Percentiles rank a stretch among this genome's conserved stretches.
Conservation (phyloP, 768 basidiomycete species). For the Mycena vitilis region DNA sequence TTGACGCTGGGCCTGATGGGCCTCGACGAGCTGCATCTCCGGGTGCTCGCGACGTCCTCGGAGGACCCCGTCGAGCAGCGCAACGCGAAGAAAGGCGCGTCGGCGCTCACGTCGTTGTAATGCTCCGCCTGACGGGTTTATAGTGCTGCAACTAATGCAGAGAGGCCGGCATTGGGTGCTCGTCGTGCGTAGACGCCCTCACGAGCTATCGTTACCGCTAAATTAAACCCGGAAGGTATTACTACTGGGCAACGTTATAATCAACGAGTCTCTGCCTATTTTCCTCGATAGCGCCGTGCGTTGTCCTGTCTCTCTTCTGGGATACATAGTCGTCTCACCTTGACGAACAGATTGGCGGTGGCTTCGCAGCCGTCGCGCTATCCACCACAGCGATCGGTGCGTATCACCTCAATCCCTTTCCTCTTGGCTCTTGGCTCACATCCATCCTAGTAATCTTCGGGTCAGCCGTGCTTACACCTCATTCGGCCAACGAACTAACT, state of each 20-base stretch:
- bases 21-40: conserved; percentile 90
- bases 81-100: conserved; percentile 77
- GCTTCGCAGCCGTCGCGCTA: conserved; percentile 80
- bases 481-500: not conserved
- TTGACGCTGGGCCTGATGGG: conserved; percentile 95
- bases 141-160: conserved; percentile 66
- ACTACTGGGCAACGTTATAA: conserved; percentile 87
- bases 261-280: conserved; percentile 87
- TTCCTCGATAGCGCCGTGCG: conserved; percentile 81
- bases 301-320: conserved; percentile 12
- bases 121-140: not conserved
- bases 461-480: conserved; percentile 52
- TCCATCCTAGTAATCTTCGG: conserved; percentile 80
- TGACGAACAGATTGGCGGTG: conserved; percentile 63
- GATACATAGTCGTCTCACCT: too few relatives aligned
- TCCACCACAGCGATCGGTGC: conserved; percentile 80
- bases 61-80: conserved; percentile 72
- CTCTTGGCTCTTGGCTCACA: not conserved
- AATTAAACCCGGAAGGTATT: conserved; percentile 65
- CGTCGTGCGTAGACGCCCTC: conserved; percentile 64
- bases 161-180: conserved; percentile 93
- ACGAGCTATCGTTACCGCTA: not conserved
- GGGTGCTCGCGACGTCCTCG: conserved; percentile 86
- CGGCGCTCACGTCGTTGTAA: not conserved
- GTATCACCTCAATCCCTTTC: conserved; percentile 24